Percentiles rank a stretch among this genome's conserved stretches.
Conservation (phyloP, 305 asterid genomes). For the Coffea humblotiana region DNA sequence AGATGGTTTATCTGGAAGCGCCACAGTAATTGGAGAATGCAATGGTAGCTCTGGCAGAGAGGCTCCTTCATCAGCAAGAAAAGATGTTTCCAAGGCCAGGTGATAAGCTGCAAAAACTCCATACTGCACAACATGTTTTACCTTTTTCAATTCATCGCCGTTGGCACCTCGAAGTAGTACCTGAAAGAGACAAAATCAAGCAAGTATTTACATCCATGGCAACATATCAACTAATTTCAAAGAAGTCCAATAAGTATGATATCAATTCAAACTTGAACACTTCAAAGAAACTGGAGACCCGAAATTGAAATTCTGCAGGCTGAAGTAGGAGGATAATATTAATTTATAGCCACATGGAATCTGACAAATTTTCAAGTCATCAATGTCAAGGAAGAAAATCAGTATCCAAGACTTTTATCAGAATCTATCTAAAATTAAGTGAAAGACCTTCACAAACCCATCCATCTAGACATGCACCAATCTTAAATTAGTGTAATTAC, state of each 20-base stretch:
- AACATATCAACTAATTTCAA: neutral
- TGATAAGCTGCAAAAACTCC: constrained; percentile 98
- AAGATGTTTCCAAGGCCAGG: constrained; percentile 93
- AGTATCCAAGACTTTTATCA: neutral
- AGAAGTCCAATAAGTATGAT: neutral
- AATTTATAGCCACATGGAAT: neutral
- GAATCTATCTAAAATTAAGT: neutral
- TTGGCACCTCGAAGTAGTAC: constrained; percentile 90
- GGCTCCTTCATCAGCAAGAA: constrained; percentile 99
- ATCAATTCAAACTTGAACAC: neutral
- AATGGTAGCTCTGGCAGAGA: constrained; percentile 77
- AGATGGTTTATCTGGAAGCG: constrained; percentile 75
- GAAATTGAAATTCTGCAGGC: neutral
- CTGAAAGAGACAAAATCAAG: constrained; percentile 47
- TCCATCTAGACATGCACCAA: neutral
- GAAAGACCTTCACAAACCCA: neutral
- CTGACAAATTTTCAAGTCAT: neutral
- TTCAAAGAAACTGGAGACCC: neutral
- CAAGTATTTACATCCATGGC: constrained; percentile 8
- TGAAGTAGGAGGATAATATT: neutral
- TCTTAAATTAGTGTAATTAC: constrained; percentile 10
- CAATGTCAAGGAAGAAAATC: neutral
- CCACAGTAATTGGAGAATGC: constrained; percentile 68
- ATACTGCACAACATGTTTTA: constrained; percentile 90
- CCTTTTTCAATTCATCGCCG: constrained; percentile 90